Base-by-base conservation (phyloP, 2,329 filamentous ascomycete species). In the Colletotrichum sp. region DNA sequence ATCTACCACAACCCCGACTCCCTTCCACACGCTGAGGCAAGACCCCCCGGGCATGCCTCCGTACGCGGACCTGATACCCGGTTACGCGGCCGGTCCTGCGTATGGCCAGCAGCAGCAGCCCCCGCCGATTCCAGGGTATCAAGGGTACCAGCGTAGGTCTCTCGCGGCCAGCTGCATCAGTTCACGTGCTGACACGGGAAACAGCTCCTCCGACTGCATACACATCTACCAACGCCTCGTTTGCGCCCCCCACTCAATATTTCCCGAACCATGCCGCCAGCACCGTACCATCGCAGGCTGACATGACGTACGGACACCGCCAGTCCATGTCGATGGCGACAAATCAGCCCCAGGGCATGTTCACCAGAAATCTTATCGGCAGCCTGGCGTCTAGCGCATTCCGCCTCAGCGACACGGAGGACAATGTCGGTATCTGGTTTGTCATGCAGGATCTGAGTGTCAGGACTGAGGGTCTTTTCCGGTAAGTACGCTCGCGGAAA, bases 371-470 rank as follows among this genome's bases (percentile, higher is more conserved):
- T 81, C 90, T 99, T 12, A 99, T 99, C 78, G 97, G 97, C 3
- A 98, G 95, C 83, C 88, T 98, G 68, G 93, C 95, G 7, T 96
- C 96, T 36, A 98, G 96, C 81, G 96, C 96, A 3, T 96, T 96
- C 82, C 92, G 94, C 36, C 89, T 99, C 69, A 93, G 92, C 4
- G 96, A 99, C 79, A 91, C 93, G 1, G 88, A 94, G 18, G 93
- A 95, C 78, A 95, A 95, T 83, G 92, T 95, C 67, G 96, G 96
- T 3, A 96, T 98, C 78, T 99, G 96, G 96, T 99, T 99, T 81
- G 95, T 99, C 62, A 88, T 99, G 69, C 96, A 98, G 84, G 97
- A 99, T 86, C 88, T 99, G 59, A 98, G 96, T 80, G 96, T 99
- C 36, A 92, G 97, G 62, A 98, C 96, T 0, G 97, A 99, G 84